These are phyloP conservation scores for Clavispora phyllophila DNA, from an alignment of 805 yeast genomes.

Conservation along the genomic window DNA sequence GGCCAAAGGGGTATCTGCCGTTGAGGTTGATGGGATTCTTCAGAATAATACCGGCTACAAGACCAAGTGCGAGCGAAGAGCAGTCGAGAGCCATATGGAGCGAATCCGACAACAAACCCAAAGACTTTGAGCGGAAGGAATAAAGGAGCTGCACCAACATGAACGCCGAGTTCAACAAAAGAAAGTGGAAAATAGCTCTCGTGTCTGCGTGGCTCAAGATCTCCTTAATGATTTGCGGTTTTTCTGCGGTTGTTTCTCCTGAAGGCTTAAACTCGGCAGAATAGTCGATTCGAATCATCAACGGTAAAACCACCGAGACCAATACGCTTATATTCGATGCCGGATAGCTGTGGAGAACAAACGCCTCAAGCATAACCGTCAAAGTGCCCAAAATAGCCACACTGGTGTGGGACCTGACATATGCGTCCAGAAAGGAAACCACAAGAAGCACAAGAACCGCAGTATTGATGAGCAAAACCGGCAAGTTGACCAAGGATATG, in stretches of 20 bases:
- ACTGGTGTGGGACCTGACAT: conserved; percentile 6
- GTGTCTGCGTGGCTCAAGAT: conserved; percentile 53
- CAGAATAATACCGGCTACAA: conserved; percentile 68
- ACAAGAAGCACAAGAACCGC: conserved; percentile 10
- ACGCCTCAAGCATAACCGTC: conserved; percentile 11
- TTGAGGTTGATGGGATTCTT: conserved; percentile 43
- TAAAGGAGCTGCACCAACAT: conserved; percentile 92
- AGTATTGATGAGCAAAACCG: conserved; percentile 10
- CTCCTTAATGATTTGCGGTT: conserved; percentile 23
- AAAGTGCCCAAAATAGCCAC: conserved; percentile 8
- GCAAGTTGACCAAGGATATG: conserved; percentile 3
- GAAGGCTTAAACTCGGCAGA: not conserved
- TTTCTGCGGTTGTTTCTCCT: not conserved
- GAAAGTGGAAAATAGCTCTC: conserved; percentile 80
- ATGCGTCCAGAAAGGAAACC: conserved; percentile 8
- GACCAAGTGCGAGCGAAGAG: conserved; percentile 80
- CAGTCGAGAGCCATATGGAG: conserved; percentile 97
- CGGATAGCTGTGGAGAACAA: conserved; percentile 8
- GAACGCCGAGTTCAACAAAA: conserved; percentile 80
- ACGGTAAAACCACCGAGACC: conserved; percentile 8
- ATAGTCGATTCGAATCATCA: conserved; percentile 8
- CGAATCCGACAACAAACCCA: conserved; percentile 89
- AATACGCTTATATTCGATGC: conserved; percentile 3
- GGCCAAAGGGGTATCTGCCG: conserved; percentile 80
- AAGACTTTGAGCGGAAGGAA: conserved; percentile 86